These are phyloP conservation scores for Diaporthe ilicicola DNA, from an alignment of 2,329 filamentous ascomycete species.

Conservation along the genomic window DNA sequence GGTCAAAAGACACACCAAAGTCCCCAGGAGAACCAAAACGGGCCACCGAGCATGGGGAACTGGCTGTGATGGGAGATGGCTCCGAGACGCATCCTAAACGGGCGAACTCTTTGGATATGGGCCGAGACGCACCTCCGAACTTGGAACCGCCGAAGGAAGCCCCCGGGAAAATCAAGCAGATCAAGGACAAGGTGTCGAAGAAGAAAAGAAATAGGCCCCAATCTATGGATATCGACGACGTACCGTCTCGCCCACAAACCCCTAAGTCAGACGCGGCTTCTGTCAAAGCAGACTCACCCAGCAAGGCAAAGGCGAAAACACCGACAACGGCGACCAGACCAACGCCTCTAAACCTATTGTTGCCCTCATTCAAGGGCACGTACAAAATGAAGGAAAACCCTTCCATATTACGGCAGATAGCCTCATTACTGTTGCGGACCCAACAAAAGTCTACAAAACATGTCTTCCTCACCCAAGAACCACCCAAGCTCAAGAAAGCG, in stretches of 20 bases:
- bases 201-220: constrained; percentile 56
- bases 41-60: constrained; percentile 54
- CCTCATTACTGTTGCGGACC: constrained; percentile 64
- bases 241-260: constrained; percentile 45
- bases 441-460: constrained; percentile 70
- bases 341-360: constrained; percentile 66
- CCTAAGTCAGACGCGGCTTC: constrained; percentile 43
- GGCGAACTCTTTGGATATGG: constrained; percentile 54
- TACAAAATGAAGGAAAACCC: constrained; percentile 74
- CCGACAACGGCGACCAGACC: constrained; percentile 51
- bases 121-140: constrained; percentile 32
- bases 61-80: constrained; percentile 66
- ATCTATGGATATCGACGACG: constrained; percentile 57
- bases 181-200: constrained; percentile 43
- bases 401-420: constrained; percentile 74
- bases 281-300: constrained; percentile 36
- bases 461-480: constrained; percentile 74
- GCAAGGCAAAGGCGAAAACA: constrained; percentile 50
- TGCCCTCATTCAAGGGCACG: constrained; percentile 75
- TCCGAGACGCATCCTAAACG: constrained; percentile 63
- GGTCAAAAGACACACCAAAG: constrained; percentile 68
- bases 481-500: constrained; percentile 81
- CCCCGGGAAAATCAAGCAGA: constrained; percentile 40
- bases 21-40: constrained; percentile 41
- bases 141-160: constrained; percentile 45